Base-by-base conservation (phyloP, 768 basidiomycete species). In the Imleria badia region DNA sequence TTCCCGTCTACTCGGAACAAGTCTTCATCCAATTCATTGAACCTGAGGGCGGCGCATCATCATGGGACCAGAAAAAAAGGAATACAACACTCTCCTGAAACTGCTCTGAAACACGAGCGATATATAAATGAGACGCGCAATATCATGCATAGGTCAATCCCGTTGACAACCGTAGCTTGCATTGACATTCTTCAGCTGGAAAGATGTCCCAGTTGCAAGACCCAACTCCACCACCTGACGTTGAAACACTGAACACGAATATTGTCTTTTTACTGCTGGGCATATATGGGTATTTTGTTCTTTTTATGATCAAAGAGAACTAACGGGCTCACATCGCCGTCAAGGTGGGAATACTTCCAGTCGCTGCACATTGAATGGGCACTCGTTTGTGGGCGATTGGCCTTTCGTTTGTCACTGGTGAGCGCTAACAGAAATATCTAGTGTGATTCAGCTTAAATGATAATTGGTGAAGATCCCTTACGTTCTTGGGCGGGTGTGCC, bases 261-360 rank as follows among this genome's bases (percentile, higher is more conserved):
- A 13, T 55, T 14, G 7, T n/a, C 26, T 60, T 45, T 23, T 17
- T 69, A 2, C 11, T 56, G 1, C 45, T 65, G 9, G 67, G 67
- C 1, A 1, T 63, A 11, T 68, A 55, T 35, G 68, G 60, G 67
- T 68, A 51, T 20, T 17, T 26, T 26, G 3, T 11, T 40, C 8
- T 20, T 15, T 22, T 39, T 15, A 30, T n/a, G n/a, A n/a, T 22
- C 17, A 17, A 36, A 20, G 17, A 5, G 39, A 12, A 41, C 13
- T 2, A 35, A 5, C 20, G 2, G 6, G 34, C 51, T 52, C 5
- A 53, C 31, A 19, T 8, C 9, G 2, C 14, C 23, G 1, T 46
- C 23, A 40, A 68, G 67, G 9, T 68, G 67, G 67, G 59, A 65
- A 36, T 68, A 65, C 23, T 0, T 61, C 1, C 48, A 45, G n/a